Conservation (phyloP, 2,329 filamentous ascomycete genomes). For the Penicillium concentricum region DNA sequence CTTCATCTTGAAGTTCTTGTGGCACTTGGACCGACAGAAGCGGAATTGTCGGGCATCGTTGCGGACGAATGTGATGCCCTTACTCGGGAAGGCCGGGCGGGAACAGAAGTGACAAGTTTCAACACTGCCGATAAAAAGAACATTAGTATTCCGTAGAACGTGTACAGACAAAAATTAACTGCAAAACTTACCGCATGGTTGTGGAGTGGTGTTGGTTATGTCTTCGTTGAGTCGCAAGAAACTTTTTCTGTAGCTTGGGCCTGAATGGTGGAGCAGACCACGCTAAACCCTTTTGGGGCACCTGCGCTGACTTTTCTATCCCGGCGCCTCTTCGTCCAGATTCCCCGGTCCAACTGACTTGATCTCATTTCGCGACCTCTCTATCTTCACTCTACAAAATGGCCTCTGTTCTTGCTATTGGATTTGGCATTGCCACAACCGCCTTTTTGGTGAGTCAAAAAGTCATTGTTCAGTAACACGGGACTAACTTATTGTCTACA, state of each 20-base stretch:
- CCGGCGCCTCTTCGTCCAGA: conserved; percentile 14
- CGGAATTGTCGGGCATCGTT: conserved; percentile 66
- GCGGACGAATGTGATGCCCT: conserved; percentile 66
- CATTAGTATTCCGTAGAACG: conserved; percentile 1
- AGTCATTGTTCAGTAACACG: background rate
- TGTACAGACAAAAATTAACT: background rate
- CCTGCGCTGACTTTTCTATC: conserved; percentile 42
- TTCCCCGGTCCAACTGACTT: conserved; percentile 6
- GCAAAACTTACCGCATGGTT: conserved; percentile 26
- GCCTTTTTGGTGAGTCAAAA: conserved; percentile 71
- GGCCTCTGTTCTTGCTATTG: conserved; percentile 45
- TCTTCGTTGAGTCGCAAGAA: conserved; percentile 23
- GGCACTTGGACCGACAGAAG: conserved; percentile 68
- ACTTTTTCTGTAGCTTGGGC: conserved; percentile 24
- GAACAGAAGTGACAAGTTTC: conserved; percentile 73
- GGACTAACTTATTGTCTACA: conserved; percentile 41
- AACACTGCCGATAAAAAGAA: conserved; percentile 29
- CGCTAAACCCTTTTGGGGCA: conserved; percentile 36
- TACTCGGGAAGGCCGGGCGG: conserved; percentile 64
- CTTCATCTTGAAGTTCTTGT: conserved; percentile 94
- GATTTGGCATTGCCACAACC: conserved; percentile 52
- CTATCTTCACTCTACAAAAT: conserved; percentile 28
- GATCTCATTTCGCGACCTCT: conserved; percentile 6
- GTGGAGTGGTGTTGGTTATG: conserved; percentile 20
- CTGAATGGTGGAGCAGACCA: conserved; percentile 27